phyloP scores from a whole-genome alignment of 1,284 basidiomycete species.

The Irpex rosettiformis region DNA sequence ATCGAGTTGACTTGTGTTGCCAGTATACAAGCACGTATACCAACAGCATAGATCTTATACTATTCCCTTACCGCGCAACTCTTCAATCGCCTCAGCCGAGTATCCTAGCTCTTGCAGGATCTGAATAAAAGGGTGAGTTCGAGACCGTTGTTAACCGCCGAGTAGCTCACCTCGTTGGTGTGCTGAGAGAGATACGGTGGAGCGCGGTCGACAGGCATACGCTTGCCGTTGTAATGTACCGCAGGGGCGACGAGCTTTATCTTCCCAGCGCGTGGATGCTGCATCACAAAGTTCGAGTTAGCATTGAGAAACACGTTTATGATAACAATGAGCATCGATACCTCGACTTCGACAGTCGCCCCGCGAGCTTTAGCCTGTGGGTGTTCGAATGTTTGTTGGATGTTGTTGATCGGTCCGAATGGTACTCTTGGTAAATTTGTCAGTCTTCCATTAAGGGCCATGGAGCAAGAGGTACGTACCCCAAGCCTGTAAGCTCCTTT shows the following conservation, averaged over 20 bases:
- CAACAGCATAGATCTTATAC: not conserved
- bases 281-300: not conserved
- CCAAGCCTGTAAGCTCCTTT: slow-evolving; percentile 66
- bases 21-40: not conserved
- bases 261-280: slow-evolving; percentile 55
- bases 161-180: slow-evolving; percentile 61
- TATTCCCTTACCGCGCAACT: slow-evolving; percentile 43
- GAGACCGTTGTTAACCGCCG: no score
- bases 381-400: slow-evolving; percentile 87
- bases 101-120: slow-evolving; percentile 73
- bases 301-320: not conserved
- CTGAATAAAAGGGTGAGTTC: slow-evolving; percentile 22
- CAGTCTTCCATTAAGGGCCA: not conserved
- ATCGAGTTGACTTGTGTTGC: no score
- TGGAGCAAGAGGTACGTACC: slow-evolving; percentile 42
- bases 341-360: slow-evolving; percentile 61
- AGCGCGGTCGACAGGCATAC: slow-evolving; percentile 70
- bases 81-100: slow-evolving; percentile 46
- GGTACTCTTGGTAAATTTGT: slow-evolving; percentile 57
- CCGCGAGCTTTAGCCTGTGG: slow-evolving; percentile 76
- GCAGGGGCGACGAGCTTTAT: slow-evolving; percentile 87
- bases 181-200: slow-evolving; percentile 87
- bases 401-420: slow-evolving; percentile 92
- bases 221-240: slow-evolving; percentile 83
- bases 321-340: slow-evolving; percentile 30